These are phyloP conservation scores for Arabidopsis hybrid DNA, from an alignment of 441 rosid species.

Conservation along the genomic window DNA sequence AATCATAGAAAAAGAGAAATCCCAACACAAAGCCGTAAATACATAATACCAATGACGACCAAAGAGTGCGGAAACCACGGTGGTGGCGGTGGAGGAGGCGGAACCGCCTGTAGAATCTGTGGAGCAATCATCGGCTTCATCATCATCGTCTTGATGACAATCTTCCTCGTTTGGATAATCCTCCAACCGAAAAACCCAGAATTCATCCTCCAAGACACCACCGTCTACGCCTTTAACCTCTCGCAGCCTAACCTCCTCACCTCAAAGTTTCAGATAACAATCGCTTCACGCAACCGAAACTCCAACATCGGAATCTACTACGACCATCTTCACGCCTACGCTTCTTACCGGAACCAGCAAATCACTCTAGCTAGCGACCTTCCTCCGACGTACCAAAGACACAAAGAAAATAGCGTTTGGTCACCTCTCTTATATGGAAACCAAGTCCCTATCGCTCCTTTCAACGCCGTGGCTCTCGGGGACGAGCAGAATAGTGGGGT, in stretches of 20 bases:
- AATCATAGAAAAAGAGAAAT: no score
- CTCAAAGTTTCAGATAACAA: slow-evolving; percentile 75
- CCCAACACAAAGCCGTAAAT: slow-evolving; percentile 26
- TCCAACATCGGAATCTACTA: slow-evolving; percentile 80
- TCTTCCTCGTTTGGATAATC: slow-evolving; percentile 71
- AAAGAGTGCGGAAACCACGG: slow-evolving; percentile 60
- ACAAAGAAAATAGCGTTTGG: slow-evolving; percentile 73
- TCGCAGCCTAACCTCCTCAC: slow-evolving; percentile 70
- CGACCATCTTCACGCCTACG: slow-evolving; percentile 75
- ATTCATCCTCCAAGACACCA: slow-evolving; percentile 86
- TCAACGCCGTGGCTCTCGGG: slow-evolving; percentile 49
- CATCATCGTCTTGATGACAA: slow-evolving; percentile 55
- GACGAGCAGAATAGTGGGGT: slow-evolving; percentile 61
- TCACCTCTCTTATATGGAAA: slow-evolving; percentile 72
- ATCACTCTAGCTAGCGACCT: slow-evolving; percentile 66
- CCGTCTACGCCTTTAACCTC: slow-evolving; percentile 78
- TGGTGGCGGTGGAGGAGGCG: slow-evolving; percentile 35
- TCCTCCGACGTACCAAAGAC: slow-evolving; percentile 77
- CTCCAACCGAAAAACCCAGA: slow-evolving; percentile 80
- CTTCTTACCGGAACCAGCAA: slow-evolving; percentile 75
- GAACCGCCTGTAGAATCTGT: slow-evolving; percentile 38
- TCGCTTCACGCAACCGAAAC: slow-evolving; percentile 77
- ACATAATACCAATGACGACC: slow-evolving; percentile 43
- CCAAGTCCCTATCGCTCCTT: slow-evolving; percentile 77
- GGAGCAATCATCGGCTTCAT: slow-evolving; percentile 55